A percentile compares a stretch with the other conserved stretches of the same genome.
phyloP scores from a whole-genome alignment of 768 basidiomycete species.

The Lentinula guzmanii region DNA sequence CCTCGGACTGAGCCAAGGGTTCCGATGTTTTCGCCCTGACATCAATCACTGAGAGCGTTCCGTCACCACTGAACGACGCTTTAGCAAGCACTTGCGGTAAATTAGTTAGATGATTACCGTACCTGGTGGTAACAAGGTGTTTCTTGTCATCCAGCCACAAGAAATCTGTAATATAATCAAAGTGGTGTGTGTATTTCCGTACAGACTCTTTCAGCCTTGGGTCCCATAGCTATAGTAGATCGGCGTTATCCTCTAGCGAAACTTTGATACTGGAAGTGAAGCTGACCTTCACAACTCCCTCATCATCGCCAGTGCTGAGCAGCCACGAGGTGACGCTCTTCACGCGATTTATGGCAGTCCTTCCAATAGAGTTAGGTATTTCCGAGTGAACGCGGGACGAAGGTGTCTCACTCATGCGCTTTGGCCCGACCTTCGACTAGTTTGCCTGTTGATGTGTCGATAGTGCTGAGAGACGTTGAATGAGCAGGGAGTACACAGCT shows the following conservation, averaged over 20 bases:
- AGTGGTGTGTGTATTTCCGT: slow-evolving; percentile 77
- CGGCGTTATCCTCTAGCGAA: background rate
- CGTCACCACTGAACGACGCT: slow-evolving; percentile 65
- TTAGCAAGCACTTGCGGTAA: background rate
- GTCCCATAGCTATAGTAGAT: slow-evolving; percentile 76
- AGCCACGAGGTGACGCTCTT: slow-evolving; percentile 64
- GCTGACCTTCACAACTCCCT: slow-evolving; percentile 84
- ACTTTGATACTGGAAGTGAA: background rate
- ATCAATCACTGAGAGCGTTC: slow-evolving; percentile 89
- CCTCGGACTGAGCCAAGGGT: slow-evolving; percentile 83
- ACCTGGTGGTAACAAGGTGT: slow-evolving; percentile 88
- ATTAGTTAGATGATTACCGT: slow-evolving; percentile 11
- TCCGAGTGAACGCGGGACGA: slow-evolving; percentile 7
- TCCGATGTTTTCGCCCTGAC: slow-evolving; percentile 75
- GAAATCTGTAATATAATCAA: slow-evolving; percentile 93
- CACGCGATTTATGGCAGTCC: slow-evolving; percentile 83
- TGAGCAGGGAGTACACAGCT: background rate
- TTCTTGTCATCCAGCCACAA: slow-evolving; percentile 79
- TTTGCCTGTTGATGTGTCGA: slow-evolving; percentile 59
- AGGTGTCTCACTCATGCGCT: slow-evolving; percentile 62
- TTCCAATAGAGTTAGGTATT: slow-evolving; percentile 28
- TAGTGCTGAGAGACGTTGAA: slow-evolving; percentile 35
- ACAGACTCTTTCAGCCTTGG: slow-evolving; percentile 61
- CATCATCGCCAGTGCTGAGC: slow-evolving; percentile 86
- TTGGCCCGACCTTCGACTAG: slow-evolving; percentile 39